Evolutionary conservation across 805 yeast species (phyloP).

Genomic region (Lipomyces kockii): DNA sequence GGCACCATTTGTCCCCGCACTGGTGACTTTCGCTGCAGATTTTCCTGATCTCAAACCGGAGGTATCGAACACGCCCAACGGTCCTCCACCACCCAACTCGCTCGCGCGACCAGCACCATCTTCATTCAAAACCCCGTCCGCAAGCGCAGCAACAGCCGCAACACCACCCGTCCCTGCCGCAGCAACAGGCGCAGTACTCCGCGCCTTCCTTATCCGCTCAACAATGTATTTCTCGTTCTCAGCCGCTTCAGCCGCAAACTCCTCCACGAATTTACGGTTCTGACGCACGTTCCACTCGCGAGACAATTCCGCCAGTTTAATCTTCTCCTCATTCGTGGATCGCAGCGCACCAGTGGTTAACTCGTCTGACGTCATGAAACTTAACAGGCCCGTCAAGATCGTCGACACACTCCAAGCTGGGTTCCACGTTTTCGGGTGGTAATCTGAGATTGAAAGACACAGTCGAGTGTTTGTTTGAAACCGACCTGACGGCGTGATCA

Average conservation of each 20-base stretch:
- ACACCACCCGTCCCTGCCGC: not conserved
- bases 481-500: conserved; percentile 89
- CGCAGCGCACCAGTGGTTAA: conserved; percentile 80
- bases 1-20: not conserved
- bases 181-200: conserved; percentile 24
- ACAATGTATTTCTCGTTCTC: conserved; percentile 48
- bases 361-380: conserved; percentile 91
- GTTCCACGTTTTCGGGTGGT: conserved; percentile 93
- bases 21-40: not conserved
- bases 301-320: conserved; percentile 61
- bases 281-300: conserved; percentile 68
- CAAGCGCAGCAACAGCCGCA: conserved; percentile 3
- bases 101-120: not conserved
- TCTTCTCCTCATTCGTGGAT: conserved; percentile 65
- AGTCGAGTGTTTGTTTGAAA: conserved; percentile 79
- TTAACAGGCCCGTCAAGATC: conserved; percentile 80
- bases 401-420: conserved; percentile 96
- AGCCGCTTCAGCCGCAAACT: conserved; percentile 71
- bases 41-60: conserved; percentile 10
- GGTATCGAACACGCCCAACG: conserved; percentile 14
- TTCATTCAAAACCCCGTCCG: not conserved
- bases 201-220: conserved; percentile 12
- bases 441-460: conserved; percentile 92
- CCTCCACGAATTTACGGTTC: conserved; percentile 60
- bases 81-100: not conserved